A percentile compares a stretch with the other conserved stretches of the same genome.
These are phyloP conservation scores for Alternaria incomplexa DNA, from an alignment of 2,329 filamentous ascomycete genomes.

Conservation along the genomic window DNA sequence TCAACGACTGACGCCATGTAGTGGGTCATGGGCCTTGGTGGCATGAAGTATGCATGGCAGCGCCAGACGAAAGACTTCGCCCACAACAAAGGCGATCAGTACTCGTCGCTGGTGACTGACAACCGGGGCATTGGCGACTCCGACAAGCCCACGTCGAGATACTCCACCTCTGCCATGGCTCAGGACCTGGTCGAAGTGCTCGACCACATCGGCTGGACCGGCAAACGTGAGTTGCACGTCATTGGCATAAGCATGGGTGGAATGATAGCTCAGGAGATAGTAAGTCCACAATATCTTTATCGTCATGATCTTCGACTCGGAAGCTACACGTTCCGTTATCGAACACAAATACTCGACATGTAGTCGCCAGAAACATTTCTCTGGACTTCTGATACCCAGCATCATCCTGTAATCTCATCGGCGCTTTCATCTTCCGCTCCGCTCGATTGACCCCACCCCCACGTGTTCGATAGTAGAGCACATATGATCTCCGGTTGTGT, in stretches of 20 bases:
- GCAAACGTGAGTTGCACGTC: conserved; percentile 67
- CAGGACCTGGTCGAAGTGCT: conserved; percentile 74
- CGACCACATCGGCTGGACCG: conserved; percentile 72
- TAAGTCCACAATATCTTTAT: conserved; percentile 34
- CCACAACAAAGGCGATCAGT: conserved; percentile 69
- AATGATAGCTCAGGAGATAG: conserved; percentile 89
- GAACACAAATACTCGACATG: conserved; percentile 10
- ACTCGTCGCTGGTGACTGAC: conserved; percentile 78
- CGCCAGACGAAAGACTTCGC: conserved; percentile 83
- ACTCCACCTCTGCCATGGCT: conserved; percentile 86
- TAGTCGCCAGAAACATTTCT: conserved; percentile 17
- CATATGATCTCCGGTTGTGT: neutral
- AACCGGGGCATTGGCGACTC: conserved; percentile 85
- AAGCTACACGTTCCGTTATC: conserved; percentile 33
- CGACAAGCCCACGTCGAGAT: conserved; percentile 75
- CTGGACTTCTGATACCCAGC: conserved; percentile 21
- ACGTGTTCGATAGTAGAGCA: conserved; percentile 1
- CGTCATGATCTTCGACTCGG: conserved; percentile 18
- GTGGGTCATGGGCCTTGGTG: conserved; percentile 83
- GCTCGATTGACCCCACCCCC: conserved; percentile 20
- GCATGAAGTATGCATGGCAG: conserved; percentile 74
- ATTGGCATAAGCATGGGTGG: conserved; percentile 85
- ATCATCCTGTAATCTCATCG: conserved; percentile 32
- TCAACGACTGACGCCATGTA: conserved; percentile 46
- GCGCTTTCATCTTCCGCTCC: conserved; percentile 15